Evolutionary conservation across 805 yeast species (phyloP).

Genomic region (Metschnikowia peoriensis): DNA sequence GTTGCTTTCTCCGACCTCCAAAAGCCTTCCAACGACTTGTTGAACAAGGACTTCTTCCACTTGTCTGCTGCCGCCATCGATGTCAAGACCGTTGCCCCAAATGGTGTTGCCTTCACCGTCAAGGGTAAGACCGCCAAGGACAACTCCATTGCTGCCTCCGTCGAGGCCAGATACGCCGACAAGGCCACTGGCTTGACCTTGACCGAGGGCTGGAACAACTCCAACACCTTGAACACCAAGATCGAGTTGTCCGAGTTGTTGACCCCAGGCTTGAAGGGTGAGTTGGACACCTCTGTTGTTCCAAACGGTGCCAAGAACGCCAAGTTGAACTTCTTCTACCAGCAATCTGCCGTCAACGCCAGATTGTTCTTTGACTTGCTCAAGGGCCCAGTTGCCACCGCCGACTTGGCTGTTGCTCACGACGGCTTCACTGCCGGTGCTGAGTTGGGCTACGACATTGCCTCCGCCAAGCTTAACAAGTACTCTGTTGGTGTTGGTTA

Average conservation of each 20-base stretch:
- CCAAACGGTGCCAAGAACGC: slow-evolving; percentile 86
- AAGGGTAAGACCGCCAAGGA: slow-evolving; percentile 85
- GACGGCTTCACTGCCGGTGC: slow-evolving; percentile 97
- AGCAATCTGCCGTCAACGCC: slow-evolving; percentile 90
- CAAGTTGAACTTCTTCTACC: slow-evolving; percentile 85
- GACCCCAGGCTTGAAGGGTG: slow-evolving; percentile 94
- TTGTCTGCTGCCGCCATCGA: slow-evolving; percentile 82
- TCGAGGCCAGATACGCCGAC: slow-evolving; percentile 92
- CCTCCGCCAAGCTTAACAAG: slow-evolving; percentile 87
- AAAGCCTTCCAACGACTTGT: slow-evolving; percentile 86
- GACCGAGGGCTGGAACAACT: slow-evolving; percentile 97
- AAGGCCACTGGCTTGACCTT: slow-evolving; percentile 87
- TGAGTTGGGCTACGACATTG: slow-evolving; percentile 94
- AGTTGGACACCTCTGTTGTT: slow-evolving; percentile 79
- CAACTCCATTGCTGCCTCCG: slow-evolving; percentile 79
- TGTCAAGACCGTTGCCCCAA: slow-evolving; percentile 90
- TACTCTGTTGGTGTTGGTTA: slow-evolving; percentile 94
- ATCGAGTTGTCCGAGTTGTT: slow-evolving; percentile 87
- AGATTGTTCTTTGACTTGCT: slow-evolving; percentile 92
- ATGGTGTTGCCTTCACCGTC: slow-evolving; percentile 91
- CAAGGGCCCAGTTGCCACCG: slow-evolving; percentile 93
- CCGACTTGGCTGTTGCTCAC: slow-evolving; percentile 92
- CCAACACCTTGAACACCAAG: slow-evolving; percentile 89
- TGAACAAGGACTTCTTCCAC: slow-evolving; percentile 93
- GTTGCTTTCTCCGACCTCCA: slow-evolving; percentile 92